Base-by-base conservation (phyloP, 2,329 filamentous ascomycete genomes). In the Fusarium torulosum region DNA sequence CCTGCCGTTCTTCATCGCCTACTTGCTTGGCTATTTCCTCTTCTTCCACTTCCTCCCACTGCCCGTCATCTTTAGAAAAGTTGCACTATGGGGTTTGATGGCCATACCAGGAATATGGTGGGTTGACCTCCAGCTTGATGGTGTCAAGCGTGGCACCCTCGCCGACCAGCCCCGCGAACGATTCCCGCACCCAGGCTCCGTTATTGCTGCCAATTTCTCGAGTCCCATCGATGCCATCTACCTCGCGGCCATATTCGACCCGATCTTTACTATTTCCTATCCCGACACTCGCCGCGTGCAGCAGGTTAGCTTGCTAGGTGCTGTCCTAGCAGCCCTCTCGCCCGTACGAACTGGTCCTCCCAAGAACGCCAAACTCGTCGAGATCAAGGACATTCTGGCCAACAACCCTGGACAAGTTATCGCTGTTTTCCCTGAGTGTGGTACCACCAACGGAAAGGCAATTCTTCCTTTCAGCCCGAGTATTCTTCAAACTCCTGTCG, bases 91-190 rank as follows among this genome's bases (percentile, higher is more conserved):
- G 95, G 86, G 89, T 63, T 87, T 98, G 69, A 87, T 99, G 71
- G 91, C 89, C 37, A 91, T 97, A 60, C 93, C 94, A 0, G 95
- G 96, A 27, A 92, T 99, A 59, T 98, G 94, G 94, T 98, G 95
- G 95, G 90, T 97, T 57, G 96, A 99, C 79, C 83, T 99, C n/a
- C 95, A 97, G 79, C 93, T 99, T 69, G 96, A 99, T 77, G 95
- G 95, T 59, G 96, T 99, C 53, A 94, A 93, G 80, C 92, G 94
- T 81, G 96, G 96, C 81, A 94, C 91, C 25, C 84, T 97, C 31
- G 90, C 91, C 45, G 90, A 91, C 74, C 90, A 94, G 72, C 89
- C 91, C 38, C 82, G 85, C 57, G 84, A 89, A 61, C 88, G 93
- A 40, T 88, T 98, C 19, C 96, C 96, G 2, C 88, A 91, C 56